Conservation (phyloP, 805 yeast species). For the Yarrowia bubula region DNA sequence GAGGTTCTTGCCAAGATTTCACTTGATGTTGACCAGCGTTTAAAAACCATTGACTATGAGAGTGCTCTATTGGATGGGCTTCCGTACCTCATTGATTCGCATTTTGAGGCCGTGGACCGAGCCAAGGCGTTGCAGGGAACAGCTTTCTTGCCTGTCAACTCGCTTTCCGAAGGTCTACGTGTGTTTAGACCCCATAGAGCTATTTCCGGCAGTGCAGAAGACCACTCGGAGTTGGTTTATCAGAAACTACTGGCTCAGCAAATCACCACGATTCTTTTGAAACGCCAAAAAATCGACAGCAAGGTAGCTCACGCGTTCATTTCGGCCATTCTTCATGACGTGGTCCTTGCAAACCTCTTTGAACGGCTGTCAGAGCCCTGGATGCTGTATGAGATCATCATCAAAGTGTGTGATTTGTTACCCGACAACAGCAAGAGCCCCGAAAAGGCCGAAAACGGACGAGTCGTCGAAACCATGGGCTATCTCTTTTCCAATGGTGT, state of each 20-base stretch:
- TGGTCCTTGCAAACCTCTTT: slow-evolving; percentile 44
- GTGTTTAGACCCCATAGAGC: slow-evolving; percentile 42
- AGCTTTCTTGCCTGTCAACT: slow-evolving; percentile 38
- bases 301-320: slow-evolving; percentile 43
- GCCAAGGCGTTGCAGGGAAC: slow-evolving; percentile 38
- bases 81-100: slow-evolving; percentile 44
- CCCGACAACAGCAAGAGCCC: slow-evolving; percentile 18
- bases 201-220: slow-evolving; percentile 32
- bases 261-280: slow-evolving; percentile 42
- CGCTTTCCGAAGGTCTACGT: slow-evolving; percentile 42
- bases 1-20: slow-evolving; percentile 44
- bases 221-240: slow-evolving; percentile 40
- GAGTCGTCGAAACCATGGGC: background rate
- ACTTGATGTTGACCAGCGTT: slow-evolving; percentile 41
- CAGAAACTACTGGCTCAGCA: slow-evolving; percentile 39
- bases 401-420: slow-evolving; percentile 31
- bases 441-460: background rate
- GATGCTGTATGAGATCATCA: slow-evolving; percentile 48
- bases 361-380: slow-evolving; percentile 53
- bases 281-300: slow-evolving; percentile 45
- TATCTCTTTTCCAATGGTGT: background rate
- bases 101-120: slow-evolving; percentile 36
- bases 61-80: slow-evolving; percentile 47
- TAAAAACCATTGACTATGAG: slow-evolving; percentile 39
- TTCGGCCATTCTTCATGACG: slow-evolving; percentile 44